These are phyloP conservation scores for Gautieria morchelliformis DNA, from an alignment of 768 basidiomycete species.

Conservation along the genomic window DNA sequence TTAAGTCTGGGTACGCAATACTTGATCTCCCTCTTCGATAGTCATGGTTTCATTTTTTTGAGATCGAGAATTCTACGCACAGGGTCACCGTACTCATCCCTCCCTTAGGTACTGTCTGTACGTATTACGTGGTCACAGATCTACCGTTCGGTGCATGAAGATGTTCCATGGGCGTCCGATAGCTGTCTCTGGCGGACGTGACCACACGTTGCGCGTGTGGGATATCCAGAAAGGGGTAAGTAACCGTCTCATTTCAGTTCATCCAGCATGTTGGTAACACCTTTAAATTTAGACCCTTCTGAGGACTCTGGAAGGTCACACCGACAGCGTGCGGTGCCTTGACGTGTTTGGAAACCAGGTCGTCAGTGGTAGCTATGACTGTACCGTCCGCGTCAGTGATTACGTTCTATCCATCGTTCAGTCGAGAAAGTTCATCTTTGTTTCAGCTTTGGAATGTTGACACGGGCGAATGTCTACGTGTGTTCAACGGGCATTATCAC, in stretches of 20 bases:
- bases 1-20: constrained; percentile 55
- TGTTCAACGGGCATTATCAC: constrained; percentile 74
- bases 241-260: constrained; percentile 9
- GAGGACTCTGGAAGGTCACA: constrained; percentile 65
- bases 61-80: background rate
- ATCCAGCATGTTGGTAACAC: background rate
- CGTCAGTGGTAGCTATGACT: constrained; percentile 92
- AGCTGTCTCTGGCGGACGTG: constrained; percentile 85
- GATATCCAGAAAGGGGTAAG: constrained; percentile 69
- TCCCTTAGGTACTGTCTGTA: constrained; percentile 55
- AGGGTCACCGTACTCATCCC: background rate
- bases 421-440: background rate
- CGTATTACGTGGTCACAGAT: constrained; percentile 72
- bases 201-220: constrained; percentile 84
- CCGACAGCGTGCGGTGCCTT: constrained; percentile 73
- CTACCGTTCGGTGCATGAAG: constrained; percentile 86
- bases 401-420: background rate
- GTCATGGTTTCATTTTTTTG: background rate
- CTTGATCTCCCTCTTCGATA: background rate
- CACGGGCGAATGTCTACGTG: constrained; percentile 77
- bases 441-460: constrained; percentile 81
- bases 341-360: constrained; percentile 78
- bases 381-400: constrained; percentile 61
- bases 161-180: constrained; percentile 80
- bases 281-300: constrained; percentile 29